Evolutionary conservation across 179 eudicot genomes (phyloP).

Genomic region (Carnegiea gigantea): DNA sequence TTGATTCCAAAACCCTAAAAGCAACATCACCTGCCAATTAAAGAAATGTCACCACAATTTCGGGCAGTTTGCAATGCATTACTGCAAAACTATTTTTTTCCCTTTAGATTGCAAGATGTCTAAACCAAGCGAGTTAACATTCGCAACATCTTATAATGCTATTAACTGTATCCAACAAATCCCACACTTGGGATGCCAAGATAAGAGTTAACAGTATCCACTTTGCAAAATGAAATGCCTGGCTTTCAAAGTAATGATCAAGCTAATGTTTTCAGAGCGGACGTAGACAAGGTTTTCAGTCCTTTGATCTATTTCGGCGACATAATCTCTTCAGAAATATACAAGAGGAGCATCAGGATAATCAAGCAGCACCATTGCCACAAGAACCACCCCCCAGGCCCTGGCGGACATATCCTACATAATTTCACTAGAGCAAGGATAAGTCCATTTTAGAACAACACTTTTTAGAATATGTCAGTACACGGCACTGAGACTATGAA

Average conservation of each 20-base stretch:
- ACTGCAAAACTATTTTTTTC: background rate
- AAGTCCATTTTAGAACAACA: background rate
- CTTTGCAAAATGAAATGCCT: too few relatives aligned
- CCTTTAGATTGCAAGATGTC: background rate
- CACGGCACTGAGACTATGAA: background rate
- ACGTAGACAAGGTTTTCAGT: background rate
- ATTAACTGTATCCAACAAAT: background rate
- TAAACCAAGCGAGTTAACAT: background rate
- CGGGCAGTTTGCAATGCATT: slow-evolving; percentile 6
- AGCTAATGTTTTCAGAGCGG: background rate
- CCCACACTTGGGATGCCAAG: background rate
- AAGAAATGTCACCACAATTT: slow-evolving; percentile 4
- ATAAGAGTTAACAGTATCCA: background rate
- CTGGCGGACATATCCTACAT: too few relatives aligned
- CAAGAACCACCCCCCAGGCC: background rate
- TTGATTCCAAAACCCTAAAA: slow-evolving; percentile 73
- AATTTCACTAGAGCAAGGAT: too few relatives aligned
- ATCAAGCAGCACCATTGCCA: background rate
- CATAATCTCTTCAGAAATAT: background rate
- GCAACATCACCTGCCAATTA: slow-evolving; percentile 88
- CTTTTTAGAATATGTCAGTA: background rate
- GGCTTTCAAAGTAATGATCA: too few relatives aligned
- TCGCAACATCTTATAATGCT: background rate
- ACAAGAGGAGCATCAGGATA: background rate
- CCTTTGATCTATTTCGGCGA: background rate